A percentile compares a stretch with the other conserved stretches of the same genome.
phyloP scores from a whole-genome alignment of 169 alveolate species.

The Cryptosporidium xiaoi region DNA sequence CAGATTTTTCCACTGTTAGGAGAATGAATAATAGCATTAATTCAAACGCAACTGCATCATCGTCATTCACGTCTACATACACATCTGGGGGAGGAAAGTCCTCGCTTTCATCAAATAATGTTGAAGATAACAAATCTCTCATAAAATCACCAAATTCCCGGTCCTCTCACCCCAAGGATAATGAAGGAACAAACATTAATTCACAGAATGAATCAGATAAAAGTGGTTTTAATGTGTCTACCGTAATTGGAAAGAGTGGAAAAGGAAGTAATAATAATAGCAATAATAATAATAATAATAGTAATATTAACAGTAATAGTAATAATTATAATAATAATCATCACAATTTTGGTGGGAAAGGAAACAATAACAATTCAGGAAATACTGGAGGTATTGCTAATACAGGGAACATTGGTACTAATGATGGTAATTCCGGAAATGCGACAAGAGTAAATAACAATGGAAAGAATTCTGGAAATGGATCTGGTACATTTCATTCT shows the following conservation, averaged over 20 bases:
- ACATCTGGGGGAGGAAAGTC: background rate
- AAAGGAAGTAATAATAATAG: too few relatives aligned
- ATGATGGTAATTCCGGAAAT: too few relatives aligned
- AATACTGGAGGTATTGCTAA: too few relatives aligned
- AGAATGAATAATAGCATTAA: conserved; percentile 19
- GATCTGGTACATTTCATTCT: background rate
- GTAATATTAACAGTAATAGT: background rate
- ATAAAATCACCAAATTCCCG: background rate
- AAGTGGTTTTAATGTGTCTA: too few relatives aligned
- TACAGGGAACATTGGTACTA: too few relatives aligned
- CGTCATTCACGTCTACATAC: background rate
- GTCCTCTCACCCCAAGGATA: background rate
- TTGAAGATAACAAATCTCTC: background rate
- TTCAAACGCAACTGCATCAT: background rate
- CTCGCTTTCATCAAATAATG: background rate
- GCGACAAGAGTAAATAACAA: too few relatives aligned
- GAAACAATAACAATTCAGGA: too few relatives aligned
- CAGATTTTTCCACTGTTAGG: conserved; percentile 61
- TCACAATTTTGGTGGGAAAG: too few relatives aligned
- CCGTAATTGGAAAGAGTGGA: too few relatives aligned
- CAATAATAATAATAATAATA: background rate
- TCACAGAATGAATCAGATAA: background rate
- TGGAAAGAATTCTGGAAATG: conserved; percentile 13
- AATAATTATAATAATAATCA: background rate
- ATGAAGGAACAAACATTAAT: background rate